Conservation (phyloP, 768 basidiomycete species). For the Calocybe cyanea region DNA sequence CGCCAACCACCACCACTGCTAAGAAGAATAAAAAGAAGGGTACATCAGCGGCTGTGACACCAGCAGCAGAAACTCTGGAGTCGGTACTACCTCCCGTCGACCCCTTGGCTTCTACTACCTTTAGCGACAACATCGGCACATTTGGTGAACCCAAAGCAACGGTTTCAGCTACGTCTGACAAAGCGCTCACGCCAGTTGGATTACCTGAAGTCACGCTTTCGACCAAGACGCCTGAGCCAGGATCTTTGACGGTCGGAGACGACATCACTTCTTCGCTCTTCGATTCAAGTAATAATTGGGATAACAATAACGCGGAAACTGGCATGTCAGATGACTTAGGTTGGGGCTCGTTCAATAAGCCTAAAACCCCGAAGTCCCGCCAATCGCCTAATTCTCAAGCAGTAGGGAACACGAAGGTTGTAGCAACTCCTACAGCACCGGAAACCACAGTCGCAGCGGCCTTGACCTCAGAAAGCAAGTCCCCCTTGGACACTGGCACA, state of each 20-base stretch:
- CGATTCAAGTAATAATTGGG: slow-evolving; percentile 4
- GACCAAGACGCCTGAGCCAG: slow-evolving; percentile 12
- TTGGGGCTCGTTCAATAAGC: slow-evolving; percentile 8
- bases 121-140: slow-evolving; percentile 8
- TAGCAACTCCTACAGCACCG: neutral
- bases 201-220: slow-evolving; percentile 15
- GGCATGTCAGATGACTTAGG: slow-evolving; percentile 2
- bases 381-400: slow-evolving; percentile 9
- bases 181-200: slow-evolving; percentile 12
- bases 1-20: neutral
- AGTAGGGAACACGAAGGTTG: slow-evolving; percentile 8
- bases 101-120: slow-evolving; percentile 4
- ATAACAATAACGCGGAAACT: neutral
- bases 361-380: slow-evolving; percentile 15
- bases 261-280: slow-evolving; percentile 15
- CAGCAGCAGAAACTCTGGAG: slow-evolving; percentile 9
- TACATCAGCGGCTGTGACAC: slow-evolving; percentile 10
- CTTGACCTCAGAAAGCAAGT: slow-evolving; percentile 2
- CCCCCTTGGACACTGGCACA: slow-evolving; percentile 11
- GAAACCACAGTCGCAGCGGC: neutral
- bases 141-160: slow-evolving; percentile 13
- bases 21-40: slow-evolving; percentile 15
- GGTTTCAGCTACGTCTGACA: slow-evolving; percentile 19
- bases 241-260: slow-evolving; percentile 2
- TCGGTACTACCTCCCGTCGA: slow-evolving; percentile 5